A percentile compares a stretch with the other conserved stretches of the same genome.
Conservation (phyloP, 768 basidiomycete genomes). For the Rhodotorula diobovata region DNA sequence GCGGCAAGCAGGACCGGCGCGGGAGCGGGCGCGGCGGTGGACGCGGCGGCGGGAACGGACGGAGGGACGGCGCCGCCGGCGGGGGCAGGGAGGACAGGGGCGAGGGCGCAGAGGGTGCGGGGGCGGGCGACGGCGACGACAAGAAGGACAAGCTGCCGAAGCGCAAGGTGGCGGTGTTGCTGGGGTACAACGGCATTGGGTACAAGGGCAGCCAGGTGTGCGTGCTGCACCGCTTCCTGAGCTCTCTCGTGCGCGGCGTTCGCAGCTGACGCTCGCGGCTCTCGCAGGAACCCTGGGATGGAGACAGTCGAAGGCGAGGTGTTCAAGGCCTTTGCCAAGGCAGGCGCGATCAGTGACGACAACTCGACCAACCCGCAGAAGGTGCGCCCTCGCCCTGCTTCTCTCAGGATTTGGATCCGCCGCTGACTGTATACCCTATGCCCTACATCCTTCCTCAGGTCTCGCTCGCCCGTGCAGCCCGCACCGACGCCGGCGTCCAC, state of each 20-base stretch:
- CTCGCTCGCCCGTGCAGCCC: slow-evolving; percentile 75
- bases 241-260: neutral
- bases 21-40: neutral
- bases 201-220: slow-evolving; percentile 96
- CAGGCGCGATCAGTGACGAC: slow-evolving; percentile 88
- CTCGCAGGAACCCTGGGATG: slow-evolving; percentile 62
- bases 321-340: slow-evolving; percentile 79
- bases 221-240: too few species aligned
- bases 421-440: neutral
- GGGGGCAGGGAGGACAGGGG: slow-evolving; percentile 7
- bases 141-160: slow-evolving; percentile 57
- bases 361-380: slow-evolving; percentile 88
- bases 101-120: neutral
- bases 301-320: slow-evolving; percentile 85
- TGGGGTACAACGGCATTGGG: slow-evolving; percentile 88
- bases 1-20: neutral
- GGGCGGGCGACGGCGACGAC: slow-evolving; percentile 31
- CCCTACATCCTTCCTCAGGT: slow-evolving; percentile 54
- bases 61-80: slow-evolving; percentile 2
- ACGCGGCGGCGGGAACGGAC: neutral
- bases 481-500: slow-evolving; percentile 96
- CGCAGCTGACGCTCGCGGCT: neutral
- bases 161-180: slow-evolving; percentile 71
- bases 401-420: neutral
- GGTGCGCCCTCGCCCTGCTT: slow-evolving; percentile 49